These are phyloP conservation scores for Eucalyptus victrix DNA, from an alignment of 345 rosid species.

Conservation along the genomic window DNA sequence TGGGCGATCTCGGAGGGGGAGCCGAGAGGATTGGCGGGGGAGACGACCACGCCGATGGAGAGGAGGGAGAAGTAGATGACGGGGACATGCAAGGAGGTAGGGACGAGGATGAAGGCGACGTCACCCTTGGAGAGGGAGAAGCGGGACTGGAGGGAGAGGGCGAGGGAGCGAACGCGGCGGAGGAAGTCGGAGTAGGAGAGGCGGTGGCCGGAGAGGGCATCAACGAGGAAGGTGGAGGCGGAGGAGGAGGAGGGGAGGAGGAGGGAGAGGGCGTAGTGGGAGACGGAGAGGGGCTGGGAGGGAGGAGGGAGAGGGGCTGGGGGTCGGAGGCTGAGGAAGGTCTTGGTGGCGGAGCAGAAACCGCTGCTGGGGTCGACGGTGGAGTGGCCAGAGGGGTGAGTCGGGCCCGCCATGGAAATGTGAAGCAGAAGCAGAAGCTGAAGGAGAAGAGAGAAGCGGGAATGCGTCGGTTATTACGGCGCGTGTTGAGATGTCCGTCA, in stretches of 20 bases:
- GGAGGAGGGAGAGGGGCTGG: neutral
- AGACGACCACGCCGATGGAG: slow-evolving; percentile 15
- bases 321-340: slow-evolving; percentile 9
- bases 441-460: neutral
- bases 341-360: slow-evolving; percentile 3
- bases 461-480: neutral
- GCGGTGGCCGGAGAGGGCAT: neutral
- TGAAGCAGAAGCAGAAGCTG: neutral
- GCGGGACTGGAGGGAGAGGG: neutral
- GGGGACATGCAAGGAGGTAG: slow-evolving; percentile 13
- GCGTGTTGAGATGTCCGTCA: neutral
- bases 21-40: slow-evolving; percentile 12
- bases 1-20: slow-evolving; percentile 6
- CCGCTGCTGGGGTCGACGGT: slow-evolving; percentile 7
- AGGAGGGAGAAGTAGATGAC: slow-evolving; percentile 14
- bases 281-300: neutral
- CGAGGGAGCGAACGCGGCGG: neutral
- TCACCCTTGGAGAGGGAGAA: slow-evolving; percentile 3
- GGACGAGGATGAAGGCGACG: slow-evolving; percentile 15
- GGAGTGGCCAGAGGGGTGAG: neutral
- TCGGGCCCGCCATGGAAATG: neutral
- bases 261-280: slow-evolving; percentile 8
- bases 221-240: neutral
- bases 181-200: neutral
- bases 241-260: neutral